Evolutionary conservation across 768 basidiomycete species (phyloP).

Genomic region (Boletus rufocinnamomeus): DNA sequence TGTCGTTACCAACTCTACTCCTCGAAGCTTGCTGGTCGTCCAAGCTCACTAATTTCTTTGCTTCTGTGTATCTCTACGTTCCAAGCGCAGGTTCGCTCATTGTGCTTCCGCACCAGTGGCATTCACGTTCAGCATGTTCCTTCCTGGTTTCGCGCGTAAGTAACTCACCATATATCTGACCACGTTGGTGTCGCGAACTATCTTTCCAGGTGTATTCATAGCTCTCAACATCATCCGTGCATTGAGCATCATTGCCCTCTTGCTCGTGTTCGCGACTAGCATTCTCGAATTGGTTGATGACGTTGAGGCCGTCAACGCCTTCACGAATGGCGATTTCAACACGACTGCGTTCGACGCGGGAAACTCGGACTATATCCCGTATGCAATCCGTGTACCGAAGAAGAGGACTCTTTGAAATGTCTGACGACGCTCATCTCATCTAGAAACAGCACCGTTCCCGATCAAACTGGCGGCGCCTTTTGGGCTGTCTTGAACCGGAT

Average conservation of each 20-base stretch:
- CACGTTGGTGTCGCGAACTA: neutral
- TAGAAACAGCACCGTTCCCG: slow-evolving; percentile 84
- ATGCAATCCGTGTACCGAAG: slow-evolving; percentile 23
- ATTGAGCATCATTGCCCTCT: slow-evolving; percentile 74
- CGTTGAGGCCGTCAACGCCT: slow-evolving; percentile 71
- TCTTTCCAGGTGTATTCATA: slow-evolving; percentile 54
- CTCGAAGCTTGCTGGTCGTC: slow-evolving; percentile 29
- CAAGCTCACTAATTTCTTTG: slow-evolving; percentile 16
- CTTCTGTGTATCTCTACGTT: slow-evolving; percentile 8
- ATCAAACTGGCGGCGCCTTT: slow-evolving; percentile 89
- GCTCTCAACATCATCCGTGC: slow-evolving; percentile 76
- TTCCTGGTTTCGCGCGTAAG: slow-evolving; percentile 34
- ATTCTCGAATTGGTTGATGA: slow-evolving; percentile 75
- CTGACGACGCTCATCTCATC: neutral
- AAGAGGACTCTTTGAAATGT: neutral
- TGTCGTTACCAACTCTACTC: slow-evolving; percentile 2
- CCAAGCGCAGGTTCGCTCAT: slow-evolving; percentile 27
- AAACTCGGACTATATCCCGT: slow-evolving; percentile 85
- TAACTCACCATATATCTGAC: neutral
- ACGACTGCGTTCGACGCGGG: slow-evolving; percentile 40
- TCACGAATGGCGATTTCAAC: slow-evolving; percentile 43
- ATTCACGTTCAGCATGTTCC: slow-evolving; percentile 19
- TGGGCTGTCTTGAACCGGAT: slow-evolving; percentile 87
- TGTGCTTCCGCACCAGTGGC: neutral
- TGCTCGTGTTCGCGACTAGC: slow-evolving; percentile 79